These are phyloP conservation scores for Lactarius vividus DNA, from an alignment of 768 basidiomycete species.

Conservation along the genomic window DNA sequence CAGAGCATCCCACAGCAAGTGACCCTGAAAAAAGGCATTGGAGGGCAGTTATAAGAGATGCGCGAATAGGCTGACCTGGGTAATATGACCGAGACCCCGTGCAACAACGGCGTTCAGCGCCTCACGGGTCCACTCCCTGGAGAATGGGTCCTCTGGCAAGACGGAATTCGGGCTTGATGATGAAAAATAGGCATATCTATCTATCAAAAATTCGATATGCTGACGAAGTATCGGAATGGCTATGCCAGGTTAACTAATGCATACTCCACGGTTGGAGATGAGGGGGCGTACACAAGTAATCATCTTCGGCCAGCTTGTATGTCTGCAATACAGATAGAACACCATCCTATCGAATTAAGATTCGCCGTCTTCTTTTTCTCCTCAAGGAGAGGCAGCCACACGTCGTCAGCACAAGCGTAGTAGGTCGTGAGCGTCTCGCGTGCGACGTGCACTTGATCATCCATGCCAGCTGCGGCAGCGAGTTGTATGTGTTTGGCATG, in stretches of 20 bases:
- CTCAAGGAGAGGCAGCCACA: constrained; percentile 71
- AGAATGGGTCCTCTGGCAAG: constrained; percentile 57
- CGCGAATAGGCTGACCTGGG: constrained; percentile 46
- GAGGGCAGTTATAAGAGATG: not conserved
- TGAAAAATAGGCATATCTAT: constrained; percentile 39
- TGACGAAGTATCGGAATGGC: constrained; percentile 72
- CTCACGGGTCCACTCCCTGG: constrained; percentile 56
- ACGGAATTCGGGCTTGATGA: constrained; percentile 43
- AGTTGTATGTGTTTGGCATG: constrained; percentile 69
- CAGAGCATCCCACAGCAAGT: constrained; percentile 66
- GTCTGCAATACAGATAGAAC: constrained; percentile 55
- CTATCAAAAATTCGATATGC: constrained; percentile 61
- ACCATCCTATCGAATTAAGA: constrained; percentile 49
- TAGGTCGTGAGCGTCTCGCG: constrained; percentile 64
- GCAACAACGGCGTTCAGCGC: constrained; percentile 53
- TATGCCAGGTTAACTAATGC: constrained; percentile 35
- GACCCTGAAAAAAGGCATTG: constrained; percentile 47
- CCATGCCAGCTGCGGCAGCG: constrained; percentile 54
- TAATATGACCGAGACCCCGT: constrained; percentile 60
- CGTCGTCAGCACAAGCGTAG: constrained; percentile 62
- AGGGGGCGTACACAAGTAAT: constrained; percentile 67
- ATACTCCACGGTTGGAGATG: constrained; percentile 19
- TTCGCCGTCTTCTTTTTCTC: constrained; percentile 50
- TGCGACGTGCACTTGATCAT: constrained; percentile 57
- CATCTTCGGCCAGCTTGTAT: constrained; percentile 64